These are phyloP conservation scores for Hansenula lynferdii DNA, from an alignment of 1,139 yeast genomes.

Conservation along the genomic window DNA sequence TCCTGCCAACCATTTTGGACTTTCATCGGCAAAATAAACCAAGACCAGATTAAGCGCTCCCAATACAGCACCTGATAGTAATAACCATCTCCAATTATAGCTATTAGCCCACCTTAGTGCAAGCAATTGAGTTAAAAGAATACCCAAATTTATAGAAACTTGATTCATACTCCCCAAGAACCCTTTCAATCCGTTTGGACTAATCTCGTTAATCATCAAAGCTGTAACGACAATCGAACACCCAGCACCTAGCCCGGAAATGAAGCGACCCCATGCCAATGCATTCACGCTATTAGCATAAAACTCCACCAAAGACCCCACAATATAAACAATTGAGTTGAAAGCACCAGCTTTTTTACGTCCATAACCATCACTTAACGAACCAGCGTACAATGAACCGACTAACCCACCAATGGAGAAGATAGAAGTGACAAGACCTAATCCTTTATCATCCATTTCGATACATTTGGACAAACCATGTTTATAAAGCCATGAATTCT, in stretches of 20 bases:
- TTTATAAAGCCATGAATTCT: constrained; percentile 22
- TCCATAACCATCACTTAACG: constrained; percentile 65
- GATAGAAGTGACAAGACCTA: constrained; percentile 80
- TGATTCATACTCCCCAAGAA: constrained; percentile 86
- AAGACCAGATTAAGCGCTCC: constrained; percentile 46
- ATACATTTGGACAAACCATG: constrained; percentile 44
- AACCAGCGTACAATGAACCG: constrained; percentile 72
- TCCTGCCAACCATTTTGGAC: constrained; percentile 74
- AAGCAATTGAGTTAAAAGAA: constrained; percentile 67
- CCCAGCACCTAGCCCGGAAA: constrained; percentile 87
- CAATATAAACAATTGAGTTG: constrained; percentile 49
- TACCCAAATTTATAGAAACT: constrained; percentile 79
- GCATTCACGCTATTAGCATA: constrained; percentile 43
- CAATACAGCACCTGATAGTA: constrained; percentile 53
- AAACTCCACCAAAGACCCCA: constrained; percentile 63
- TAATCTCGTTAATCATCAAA: constrained; percentile 70
- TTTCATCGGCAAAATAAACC: constrained; percentile 54
- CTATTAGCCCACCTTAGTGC: constrained; percentile 67
- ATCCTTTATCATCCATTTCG: constrained; percentile 53
- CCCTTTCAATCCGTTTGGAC: constrained; percentile 68
- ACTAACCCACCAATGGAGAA: constrained; percentile 84
- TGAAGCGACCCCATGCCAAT: constrained; percentile 58
- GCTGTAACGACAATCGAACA: constrained; percentile 82
- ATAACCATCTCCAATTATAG: constrained; percentile 65
- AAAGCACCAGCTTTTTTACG: constrained; percentile 51